These are phyloP conservation scores for Dalbergia cochinchinensis DNA, from an alignment of 306 rosid species.

Conservation along the genomic window DNA sequence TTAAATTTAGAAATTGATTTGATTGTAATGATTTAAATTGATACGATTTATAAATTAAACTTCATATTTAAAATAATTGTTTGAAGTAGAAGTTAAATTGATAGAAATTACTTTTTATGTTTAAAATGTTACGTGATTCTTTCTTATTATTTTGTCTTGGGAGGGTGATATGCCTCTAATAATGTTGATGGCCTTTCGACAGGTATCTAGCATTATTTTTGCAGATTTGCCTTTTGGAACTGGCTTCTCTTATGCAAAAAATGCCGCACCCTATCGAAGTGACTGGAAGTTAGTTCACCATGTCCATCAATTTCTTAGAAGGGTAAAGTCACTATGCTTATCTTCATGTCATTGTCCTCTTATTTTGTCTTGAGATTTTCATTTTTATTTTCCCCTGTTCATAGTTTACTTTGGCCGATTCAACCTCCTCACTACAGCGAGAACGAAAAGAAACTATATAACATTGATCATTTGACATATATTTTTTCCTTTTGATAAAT, in stretches of 20 bases:
- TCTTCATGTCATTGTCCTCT: background rate
- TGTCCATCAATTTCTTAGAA: slow-evolving; percentile 60
- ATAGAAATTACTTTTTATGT: too few species aligned
- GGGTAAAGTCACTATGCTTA: slow-evolving; percentile 44
- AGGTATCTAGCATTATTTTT: slow-evolving; percentile 65
- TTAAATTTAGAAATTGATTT: too few species aligned
- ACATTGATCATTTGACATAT: too few species aligned
- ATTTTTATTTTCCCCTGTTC: background rate
- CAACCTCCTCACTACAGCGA: background rate
- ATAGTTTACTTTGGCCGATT: background rate
- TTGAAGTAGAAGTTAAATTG: background rate
- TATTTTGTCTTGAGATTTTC: background rate
- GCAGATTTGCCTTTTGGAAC: slow-evolving; percentile 68
- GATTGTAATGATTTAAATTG: too few species aligned
- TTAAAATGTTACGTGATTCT: too few species aligned
- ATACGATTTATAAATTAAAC: background rate
- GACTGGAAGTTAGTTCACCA: slow-evolving; percentile 54
- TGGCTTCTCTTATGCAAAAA: slow-evolving; percentile 71
- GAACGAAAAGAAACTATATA: too few species aligned
- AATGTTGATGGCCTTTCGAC: background rate
- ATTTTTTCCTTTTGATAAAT: too few species aligned
- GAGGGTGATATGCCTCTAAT: background rate
- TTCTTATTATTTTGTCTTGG: background rate
- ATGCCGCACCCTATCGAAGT: slow-evolving; percentile 32
- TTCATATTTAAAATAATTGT: background rate